Conservation (phyloP, 78 protist species). For the Planoprotostelium fungivorum region DNA sequence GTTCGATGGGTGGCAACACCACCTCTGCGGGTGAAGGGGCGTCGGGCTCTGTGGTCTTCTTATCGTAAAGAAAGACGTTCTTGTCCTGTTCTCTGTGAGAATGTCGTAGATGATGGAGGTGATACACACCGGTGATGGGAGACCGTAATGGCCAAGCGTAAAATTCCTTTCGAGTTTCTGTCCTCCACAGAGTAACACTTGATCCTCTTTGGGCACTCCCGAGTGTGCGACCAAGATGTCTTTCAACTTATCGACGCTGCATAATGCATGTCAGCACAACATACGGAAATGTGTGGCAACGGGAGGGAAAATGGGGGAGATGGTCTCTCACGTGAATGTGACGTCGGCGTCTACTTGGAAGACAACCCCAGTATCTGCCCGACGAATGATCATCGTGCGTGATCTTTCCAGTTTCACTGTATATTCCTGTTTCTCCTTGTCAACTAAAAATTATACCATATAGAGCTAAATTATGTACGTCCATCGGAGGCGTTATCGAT, state of each 20-base stretch:
- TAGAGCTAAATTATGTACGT: too few species aligned
- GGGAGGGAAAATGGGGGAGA: too few species aligned
- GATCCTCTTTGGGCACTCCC: neutral
- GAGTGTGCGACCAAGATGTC: neutral
- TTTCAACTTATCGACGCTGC: neutral
- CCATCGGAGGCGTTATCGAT: too few species aligned
- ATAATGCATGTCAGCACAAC: neutral
- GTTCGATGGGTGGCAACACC: neutral
- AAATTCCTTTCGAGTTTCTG: neutral
- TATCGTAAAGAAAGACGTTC: neutral
- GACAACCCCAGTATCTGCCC: neutral
- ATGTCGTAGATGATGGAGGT: neutral
- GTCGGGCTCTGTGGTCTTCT: neutral
- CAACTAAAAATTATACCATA: too few species aligned
- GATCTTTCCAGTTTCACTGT: too few species aligned
- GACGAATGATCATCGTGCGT: neutral
- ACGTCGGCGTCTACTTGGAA: neutral
- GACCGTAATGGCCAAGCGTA: neutral
- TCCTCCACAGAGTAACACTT: neutral
- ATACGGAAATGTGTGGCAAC: too few species aligned
- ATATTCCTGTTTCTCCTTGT: too few species aligned
- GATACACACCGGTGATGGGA: neutral
- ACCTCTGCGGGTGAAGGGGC: neutral
- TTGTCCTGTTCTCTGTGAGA: neutral
- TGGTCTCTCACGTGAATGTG: neutral